Evolutionary conservation across 2,329 filamentous ascomycete species (phyloP), one percentile per base, ranked within the genome.

Genomic region (Teratosphaeria epicoccoides): DNA sequence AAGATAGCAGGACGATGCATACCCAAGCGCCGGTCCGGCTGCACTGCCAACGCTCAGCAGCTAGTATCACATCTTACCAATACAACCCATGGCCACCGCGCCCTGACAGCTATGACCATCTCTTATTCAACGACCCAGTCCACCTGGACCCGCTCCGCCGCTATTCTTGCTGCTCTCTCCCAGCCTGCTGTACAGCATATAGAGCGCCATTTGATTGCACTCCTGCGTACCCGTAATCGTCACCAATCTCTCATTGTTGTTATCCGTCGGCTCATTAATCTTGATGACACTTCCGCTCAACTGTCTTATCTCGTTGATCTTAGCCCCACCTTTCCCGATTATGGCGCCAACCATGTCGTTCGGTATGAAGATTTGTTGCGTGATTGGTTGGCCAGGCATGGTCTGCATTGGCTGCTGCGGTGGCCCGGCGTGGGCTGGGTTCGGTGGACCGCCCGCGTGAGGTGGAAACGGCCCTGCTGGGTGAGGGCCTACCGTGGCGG

Each of bases 321-420:
- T 98, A 51, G 89, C 87, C 58, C 93, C 93, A 56, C 93, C 93
- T 74, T 98, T 98, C 65, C 93, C 93, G 63, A 98, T 98, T 64
- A 98, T 98, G 51, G 93, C 93, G 57, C 93, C 93, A 50, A 98
- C 93, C 93, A 98, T 97, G 66, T 98, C 93, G 68, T 98, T 98
- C 53, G 93, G 93, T 63, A 98, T 98, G 73, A 87, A 98, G 60
- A 98, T 98, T 71, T 98, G 93, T 71, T 98, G 93, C 2, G 93
- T 98, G 65, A 97, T 77, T 48, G 90, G 88, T 58, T 88, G 84
- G 49, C 87, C 88, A 40, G 86, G 84, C 71, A 82, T 81, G 17
- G 81, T 81, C 55, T 64, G 63, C 73, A 89, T 84, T 7, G 88
- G 85, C 64, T 87, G 85, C 56, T 82, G 81, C 48, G 86, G 83